Evolutionary conservation across 768 basidiomycete genomes (phyloP).

Genomic region (Tulasnella sp.): DNA sequence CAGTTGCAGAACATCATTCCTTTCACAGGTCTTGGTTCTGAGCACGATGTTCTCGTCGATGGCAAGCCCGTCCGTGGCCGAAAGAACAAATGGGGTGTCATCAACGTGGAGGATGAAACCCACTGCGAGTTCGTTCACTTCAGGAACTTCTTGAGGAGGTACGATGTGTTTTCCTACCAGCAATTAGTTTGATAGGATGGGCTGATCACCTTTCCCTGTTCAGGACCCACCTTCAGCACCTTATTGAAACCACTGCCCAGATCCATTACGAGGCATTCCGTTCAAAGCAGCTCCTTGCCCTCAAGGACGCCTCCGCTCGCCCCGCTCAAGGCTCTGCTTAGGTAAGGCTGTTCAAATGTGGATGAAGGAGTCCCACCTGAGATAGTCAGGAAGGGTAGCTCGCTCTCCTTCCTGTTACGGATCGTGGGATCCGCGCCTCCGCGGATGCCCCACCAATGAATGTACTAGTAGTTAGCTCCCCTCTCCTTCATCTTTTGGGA

Average conservation of each 20-base stretch:
- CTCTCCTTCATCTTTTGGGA: no score
- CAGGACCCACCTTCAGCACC: constrained; percentile 93
- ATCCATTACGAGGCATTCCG: constrained; percentile 99
- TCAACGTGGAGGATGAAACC: constrained; percentile 92
- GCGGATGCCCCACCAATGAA: no score
- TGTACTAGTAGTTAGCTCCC: no score
- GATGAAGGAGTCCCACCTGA: background rate
- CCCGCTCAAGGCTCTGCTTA: constrained; percentile 3
- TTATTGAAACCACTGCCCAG: constrained; percentile 98
- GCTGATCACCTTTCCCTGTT: background rate
- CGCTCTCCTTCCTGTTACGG: no score
- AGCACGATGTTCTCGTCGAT: constrained; percentile 88
- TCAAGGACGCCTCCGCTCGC: constrained; percentile 77
- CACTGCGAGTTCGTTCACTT: constrained; percentile 99
- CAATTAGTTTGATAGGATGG: background rate
- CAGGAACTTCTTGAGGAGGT: constrained; percentile 92
- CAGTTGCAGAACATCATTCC: constrained; percentile 74
- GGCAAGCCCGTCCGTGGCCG: constrained; percentile 92
- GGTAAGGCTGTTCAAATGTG: background rate
- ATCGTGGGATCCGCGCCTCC: no score
- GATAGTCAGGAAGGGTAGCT: no score
- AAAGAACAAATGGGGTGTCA: constrained; percentile 97
- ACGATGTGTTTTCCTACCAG: constrained; percentile 25
- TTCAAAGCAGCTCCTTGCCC: constrained; percentile 91
- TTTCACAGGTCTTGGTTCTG: constrained; percentile 94